Conservation (phyloP, 1,139 yeast species). For the Suhomyces anneliseae region DNA sequence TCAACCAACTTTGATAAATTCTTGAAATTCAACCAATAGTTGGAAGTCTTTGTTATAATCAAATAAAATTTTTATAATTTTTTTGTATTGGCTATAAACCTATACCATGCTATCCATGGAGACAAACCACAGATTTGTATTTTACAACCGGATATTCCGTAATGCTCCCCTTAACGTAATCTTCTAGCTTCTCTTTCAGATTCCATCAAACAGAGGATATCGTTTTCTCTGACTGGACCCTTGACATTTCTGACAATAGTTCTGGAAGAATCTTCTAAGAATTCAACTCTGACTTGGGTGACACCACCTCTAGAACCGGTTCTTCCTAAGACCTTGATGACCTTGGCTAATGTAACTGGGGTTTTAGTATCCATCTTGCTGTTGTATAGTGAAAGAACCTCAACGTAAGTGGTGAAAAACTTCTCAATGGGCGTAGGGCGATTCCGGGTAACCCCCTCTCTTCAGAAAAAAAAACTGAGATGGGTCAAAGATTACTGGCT, state of each 20-base stretch:
- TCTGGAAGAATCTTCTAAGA: constrained; percentile 29
- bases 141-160: constrained; percentile 2
- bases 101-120: constrained; percentile 7
- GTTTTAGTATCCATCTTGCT: constrained; percentile 25
- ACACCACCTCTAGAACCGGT: constrained; percentile 33
- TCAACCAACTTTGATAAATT: too few relatives aligned
- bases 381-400: not conserved
- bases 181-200: constrained; percentile 31
- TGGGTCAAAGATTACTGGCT: too few relatives aligned
- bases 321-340: constrained; percentile 30
- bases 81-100: constrained; percentile 8
- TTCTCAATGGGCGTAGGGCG: not conserved
- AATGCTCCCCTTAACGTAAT: constrained; percentile 22
- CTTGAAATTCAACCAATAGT: too few relatives aligned
- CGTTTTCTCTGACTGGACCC: constrained; percentile 32
- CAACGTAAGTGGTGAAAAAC: constrained; percentile 7
- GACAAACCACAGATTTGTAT: not conserved
- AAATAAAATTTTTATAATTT: too few relatives aligned
- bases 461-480: too few relatives aligned
- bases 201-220: constrained; percentile 30
- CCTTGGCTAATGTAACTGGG: constrained; percentile 30
- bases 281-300: constrained; percentile 31
- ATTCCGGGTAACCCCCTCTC: constrained; percentile 9
- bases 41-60: too few relatives aligned
- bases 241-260: constrained; percentile 31